Evolutionary conservation across 1,284 basidiomycete species (phyloP), one percentile per base, ranked within the genome.

Genomic region (Rhodotorula sp.): DNA sequence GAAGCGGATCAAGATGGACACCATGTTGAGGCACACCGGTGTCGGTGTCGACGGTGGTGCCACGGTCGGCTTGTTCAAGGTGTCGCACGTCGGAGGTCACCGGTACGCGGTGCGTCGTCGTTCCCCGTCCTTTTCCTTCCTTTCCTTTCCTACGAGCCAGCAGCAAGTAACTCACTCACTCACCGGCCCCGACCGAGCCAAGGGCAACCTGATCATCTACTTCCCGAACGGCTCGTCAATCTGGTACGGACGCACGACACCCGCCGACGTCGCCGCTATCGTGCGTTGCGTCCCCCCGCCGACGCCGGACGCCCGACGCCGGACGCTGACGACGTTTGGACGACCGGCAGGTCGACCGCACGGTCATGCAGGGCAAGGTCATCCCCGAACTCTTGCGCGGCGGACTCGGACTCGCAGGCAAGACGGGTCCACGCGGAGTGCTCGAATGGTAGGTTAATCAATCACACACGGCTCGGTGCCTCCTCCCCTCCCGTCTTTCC

Each of bases 221-320:
- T 89, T 88, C 68, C 92, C 94, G 0, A 86, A 87, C 65, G 68
- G 68, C 2, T 51, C 64, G 0, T 59, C 88, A 56, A 84, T 95
- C 34, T 94, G 92, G 87, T 96, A 96, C 77, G 94, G 94, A n/a
- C 88, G 94, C 46, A 92, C 95, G 3, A 88, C 89, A 50, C 88
- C 93, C 16, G 89, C 92, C 77, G 89, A 94, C 77, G 88, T 93
- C 57, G 89, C 91, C 58, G 85, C 88, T 9, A 89, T 96, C 63
- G 92, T 96, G 54, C 37, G 70, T 47, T 11, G 4, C 40, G 5
- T 13, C 11, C 54, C 40, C n/a, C n/a, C n/a, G n/a, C n/a, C n/a
- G n/a, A n/a, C n/a, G n/a, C n/a, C n/a, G n/a, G n/a, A n/a, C n/a
- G n/a, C n/a, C n/a, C n/a, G n/a, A n/a, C n/a, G n/a, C n/a, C n/a